Base-by-base conservation (phyloP, 768 basidiomycete genomes). In the Mycena vulgaris region DNA sequence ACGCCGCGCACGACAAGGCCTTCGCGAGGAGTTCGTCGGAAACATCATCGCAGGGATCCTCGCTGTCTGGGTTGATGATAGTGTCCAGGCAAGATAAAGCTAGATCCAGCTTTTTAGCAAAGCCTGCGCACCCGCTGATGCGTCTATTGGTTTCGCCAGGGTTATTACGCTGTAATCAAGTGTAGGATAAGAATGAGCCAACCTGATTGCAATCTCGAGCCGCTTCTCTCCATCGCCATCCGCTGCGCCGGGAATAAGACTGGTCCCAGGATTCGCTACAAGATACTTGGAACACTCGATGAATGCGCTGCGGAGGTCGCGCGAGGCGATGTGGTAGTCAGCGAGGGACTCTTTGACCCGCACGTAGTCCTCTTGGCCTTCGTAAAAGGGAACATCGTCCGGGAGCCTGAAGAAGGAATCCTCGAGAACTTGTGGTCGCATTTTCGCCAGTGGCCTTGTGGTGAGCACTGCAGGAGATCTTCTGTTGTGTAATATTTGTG, bases 131-230 rank as follows among this genome's bases (percentile, higher is more conserved):
- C 5, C 62, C 62, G 37, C 62, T 63, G 48, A 63, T 39, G 62
- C 62, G 49, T 63, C 62, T 63, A 23, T 63, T 40, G 47, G 61
- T 62, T 35, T 27, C 48, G 23, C 25, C 51, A 42, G 9, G 48
- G 49, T 63, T 52, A 53, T 40, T 52, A 28, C 49, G 33, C 37
- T 28, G 49, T 23, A 53, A 53, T 52, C n/a, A 52, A 28, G 31
- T 25, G 21, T 42, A 10, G n/a, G 56, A 40, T 23, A 13, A 51
- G 61, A 51, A 39, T 21, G 31, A 35, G 16, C 47, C 23, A 21
- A 63, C 62, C 62, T 52, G n/a, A 63, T 63, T 35, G 62, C 62
- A 53, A 63, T 40, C 49, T 63, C 62, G 35, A 63, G 62, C 23
- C 62, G 48, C 19, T 27, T 40, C 49, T 63, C 62, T 53, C 48